Conservation (phyloP, 1,284 basidiomycete genomes). For the Prillingera fragicola region DNA sequence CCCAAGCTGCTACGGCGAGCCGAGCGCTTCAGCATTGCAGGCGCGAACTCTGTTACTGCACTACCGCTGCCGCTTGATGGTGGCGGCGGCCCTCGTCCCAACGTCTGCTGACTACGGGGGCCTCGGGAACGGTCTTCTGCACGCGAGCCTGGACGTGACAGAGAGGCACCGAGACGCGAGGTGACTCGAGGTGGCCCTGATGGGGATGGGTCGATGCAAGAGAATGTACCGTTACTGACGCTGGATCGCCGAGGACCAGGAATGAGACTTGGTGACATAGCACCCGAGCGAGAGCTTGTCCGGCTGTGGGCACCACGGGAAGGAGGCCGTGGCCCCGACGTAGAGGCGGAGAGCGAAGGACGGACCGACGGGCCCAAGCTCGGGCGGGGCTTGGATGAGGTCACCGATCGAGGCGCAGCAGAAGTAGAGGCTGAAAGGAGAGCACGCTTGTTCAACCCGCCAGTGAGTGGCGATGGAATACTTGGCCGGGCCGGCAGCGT, state of each 20-base stretch:
- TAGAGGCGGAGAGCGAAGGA: conserved; percentile 2
- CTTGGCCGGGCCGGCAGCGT: conserved; percentile 36
- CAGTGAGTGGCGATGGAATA: conserved; percentile 42
- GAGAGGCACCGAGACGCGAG: no score
- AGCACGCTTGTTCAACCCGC: background rate
- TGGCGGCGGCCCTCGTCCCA: no score
- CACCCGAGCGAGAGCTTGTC: conserved; percentile 2
- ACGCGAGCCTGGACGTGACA: no score
- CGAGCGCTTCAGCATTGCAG: no score
- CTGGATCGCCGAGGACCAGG: conserved; percentile 1
- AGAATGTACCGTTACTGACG: no score
- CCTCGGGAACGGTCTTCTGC: no score
- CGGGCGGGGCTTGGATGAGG: background rate
- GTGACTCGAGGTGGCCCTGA: no score
- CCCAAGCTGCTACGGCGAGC: conserved; percentile 10
- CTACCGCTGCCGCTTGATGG: no score
- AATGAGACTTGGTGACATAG: conserved; percentile 4
- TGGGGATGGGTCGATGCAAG: no score
- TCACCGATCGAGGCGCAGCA: background rate
- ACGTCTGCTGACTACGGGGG: no score
- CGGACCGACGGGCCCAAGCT: background rate
- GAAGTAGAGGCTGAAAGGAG: background rate
- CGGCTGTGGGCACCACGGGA: conserved; percentile 4
- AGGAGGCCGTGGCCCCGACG: conserved; percentile 1
- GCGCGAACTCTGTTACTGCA: no score